Base-by-base conservation (phyloP, 2,329 filamentous ascomycete species). In the Ascochyta fabae region DNA sequence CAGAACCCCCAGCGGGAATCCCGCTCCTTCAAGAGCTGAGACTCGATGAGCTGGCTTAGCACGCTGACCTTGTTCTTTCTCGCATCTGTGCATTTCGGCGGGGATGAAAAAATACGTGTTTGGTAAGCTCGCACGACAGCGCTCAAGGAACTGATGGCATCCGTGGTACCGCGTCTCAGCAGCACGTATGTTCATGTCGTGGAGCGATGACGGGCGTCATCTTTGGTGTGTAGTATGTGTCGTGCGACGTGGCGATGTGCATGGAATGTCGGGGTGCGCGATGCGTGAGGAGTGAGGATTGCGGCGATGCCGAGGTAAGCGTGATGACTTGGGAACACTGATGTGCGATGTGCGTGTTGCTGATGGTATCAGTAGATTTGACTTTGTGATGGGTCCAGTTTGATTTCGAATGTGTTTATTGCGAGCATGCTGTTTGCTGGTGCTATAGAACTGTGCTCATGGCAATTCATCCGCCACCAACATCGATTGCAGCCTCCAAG, bases 141-240 rank as follows among this genome's bases (percentile, higher is more conserved):
- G 55, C 49, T 41, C 45, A 48, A n/a, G 23, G 24, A 48, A 35
- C 44, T 42, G 34, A 53, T 12, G 19, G 3, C 24, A 1, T 49
- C n/a, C 31, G 40, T 41, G 38, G 31, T 19, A 52, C 36, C 29
- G 45, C 31, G 39, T 59, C 43, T 48, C 40, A 39, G 23, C 38
- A 34, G 23, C 29, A 48, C 40, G 43, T 56, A 48, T 56, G 27
- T 27, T 9, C 6, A 55, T 46, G 57, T 26, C 19, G 60, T 65
- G 60, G 46, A 45, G 33, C 56, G 12, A 61, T 56, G 51, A 58
- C 56, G 36, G 31, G 33, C 58, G 49, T 60, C 42, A n/a, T 42
- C 29, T 5, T 36, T 41, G 19, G 19, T 19, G 19, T 19, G 19
- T 19, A 19, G 19, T 19, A 19, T 41, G 23, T 2, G 13, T n/a